These are phyloP conservation scores for Posidonia oceanica DNA, from an alignment of 116 monocot genomes.

Conservation along the genomic window DNA sequence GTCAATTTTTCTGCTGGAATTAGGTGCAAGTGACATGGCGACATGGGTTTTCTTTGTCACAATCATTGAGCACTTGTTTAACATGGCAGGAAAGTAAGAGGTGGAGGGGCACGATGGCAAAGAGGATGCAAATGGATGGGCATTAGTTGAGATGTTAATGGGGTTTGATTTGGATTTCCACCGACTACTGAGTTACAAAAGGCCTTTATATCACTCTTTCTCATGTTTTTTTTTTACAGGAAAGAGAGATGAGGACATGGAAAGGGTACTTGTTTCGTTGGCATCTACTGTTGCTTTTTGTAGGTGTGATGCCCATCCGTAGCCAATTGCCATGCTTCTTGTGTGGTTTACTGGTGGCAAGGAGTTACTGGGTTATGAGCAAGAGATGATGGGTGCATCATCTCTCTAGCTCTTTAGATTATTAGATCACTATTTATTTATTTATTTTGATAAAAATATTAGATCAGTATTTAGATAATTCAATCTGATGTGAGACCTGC, in stretches of 20 bases:
- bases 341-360: too few species aligned
- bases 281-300: background rate
- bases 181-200: background rate
- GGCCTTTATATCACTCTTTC: too few species aligned
- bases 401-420: too few species aligned
- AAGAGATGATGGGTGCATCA: too few species aligned
- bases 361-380: too few species aligned
- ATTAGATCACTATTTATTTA: too few species aligned
- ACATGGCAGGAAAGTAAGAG: background rate
- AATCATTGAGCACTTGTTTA: constrained; percentile 6
- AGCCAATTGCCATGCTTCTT: too few species aligned
- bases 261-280: constrained; percentile 6
- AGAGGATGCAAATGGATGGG: constrained; percentile 3
- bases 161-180: constrained; percentile 17
- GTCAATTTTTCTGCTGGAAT: background rate
- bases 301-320: background rate
- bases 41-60: background rate
- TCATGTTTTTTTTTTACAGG: too few species aligned
- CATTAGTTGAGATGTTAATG: background rate
- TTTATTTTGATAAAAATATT: too few species aligned
- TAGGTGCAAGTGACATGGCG: constrained; percentile 1
- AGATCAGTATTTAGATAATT: too few species aligned
- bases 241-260: background rate
- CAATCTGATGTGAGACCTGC: too few species aligned
- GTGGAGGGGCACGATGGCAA: background rate